Conservation (phyloP, 257 asterid species). For the Salvia hispanica region DNA sequence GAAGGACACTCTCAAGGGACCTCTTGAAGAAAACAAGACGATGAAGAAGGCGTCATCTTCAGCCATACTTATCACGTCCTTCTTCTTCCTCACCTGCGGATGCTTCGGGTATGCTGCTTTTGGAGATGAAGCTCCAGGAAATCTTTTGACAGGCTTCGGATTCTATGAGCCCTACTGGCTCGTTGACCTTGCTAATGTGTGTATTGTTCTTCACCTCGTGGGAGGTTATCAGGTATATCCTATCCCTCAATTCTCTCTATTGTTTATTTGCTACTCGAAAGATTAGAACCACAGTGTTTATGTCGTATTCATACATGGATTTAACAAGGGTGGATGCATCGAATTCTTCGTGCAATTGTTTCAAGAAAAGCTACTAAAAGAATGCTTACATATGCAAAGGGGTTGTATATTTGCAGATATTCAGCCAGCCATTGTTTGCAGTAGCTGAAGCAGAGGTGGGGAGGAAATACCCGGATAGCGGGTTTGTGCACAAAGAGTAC, state of each 20-base stretch:
- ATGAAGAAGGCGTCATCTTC: constrained; percentile 55
- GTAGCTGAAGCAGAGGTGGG: constrained; percentile 48
- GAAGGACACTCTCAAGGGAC: constrained; percentile 61
- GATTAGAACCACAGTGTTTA: not conserved
- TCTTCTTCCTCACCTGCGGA: constrained; percentile 68
- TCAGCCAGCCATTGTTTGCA: constrained; percentile 69
- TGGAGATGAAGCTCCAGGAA: constrained; percentile 62
- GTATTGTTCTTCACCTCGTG: constrained; percentile 68
- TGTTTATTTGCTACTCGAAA: constrained; percentile 14
- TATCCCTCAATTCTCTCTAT: not conserved
- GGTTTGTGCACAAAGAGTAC: constrained; percentile 43
- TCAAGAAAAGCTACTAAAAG: not conserved
- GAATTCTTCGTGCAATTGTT: not conserved
- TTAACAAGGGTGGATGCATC: too few species aligned
- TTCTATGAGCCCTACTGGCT: constrained; percentile 84
- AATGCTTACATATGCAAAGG: not conserved
- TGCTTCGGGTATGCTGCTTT: constrained; percentile 79
- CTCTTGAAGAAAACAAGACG: constrained; percentile 52
- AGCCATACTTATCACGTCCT: constrained; percentile 50
- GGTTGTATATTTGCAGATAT: constrained; percentile 46
- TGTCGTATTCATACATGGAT: not conserved
- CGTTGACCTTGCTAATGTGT: constrained; percentile 62
- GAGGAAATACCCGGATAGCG: constrained; percentile 39
- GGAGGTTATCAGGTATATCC: constrained; percentile 63
- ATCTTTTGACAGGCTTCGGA: constrained; percentile 72